These are phyloP conservation scores for Nicotiana otophora DNA, from an alignment of 257 asterid genomes.

Conservation along the genomic window DNA sequence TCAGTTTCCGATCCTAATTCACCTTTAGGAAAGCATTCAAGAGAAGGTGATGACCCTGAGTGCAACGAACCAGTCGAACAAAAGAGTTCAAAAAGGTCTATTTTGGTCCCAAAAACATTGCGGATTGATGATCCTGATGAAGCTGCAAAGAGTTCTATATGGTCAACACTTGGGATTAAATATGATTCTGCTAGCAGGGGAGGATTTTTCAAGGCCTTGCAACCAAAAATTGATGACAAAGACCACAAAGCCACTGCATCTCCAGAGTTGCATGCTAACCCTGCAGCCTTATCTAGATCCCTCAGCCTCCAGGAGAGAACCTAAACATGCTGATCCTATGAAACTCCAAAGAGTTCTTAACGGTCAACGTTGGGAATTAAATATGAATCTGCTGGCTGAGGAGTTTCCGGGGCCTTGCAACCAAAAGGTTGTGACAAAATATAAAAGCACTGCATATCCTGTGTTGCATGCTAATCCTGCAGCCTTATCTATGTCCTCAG, in stretches of 20 bases:
- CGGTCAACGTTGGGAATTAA: constrained; percentile 69
- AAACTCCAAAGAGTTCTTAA: constrained; percentile 65
- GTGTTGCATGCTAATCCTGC: constrained; percentile 68
- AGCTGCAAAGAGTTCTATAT: constrained; percentile 83
- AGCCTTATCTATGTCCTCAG: constrained; percentile 23
- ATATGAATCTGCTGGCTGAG: constrained; percentile 30
- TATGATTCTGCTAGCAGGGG: constrained; percentile 36
- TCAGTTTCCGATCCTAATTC: constrained; percentile 29
- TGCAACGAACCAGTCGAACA: neutral
- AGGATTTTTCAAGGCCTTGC: constrained; percentile 60
- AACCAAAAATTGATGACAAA: constrained; percentile 38
- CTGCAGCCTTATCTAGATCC: constrained; percentile 81
- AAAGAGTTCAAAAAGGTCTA: constrained; percentile 30
- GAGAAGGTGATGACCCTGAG: constrained; percentile 46
- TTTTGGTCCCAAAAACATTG: constrained; percentile 67
- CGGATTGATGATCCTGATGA: constrained; percentile 83
- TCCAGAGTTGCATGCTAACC: constrained; percentile 54
- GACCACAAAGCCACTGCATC: constrained; percentile 18
- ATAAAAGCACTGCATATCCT: constrained; percentile 14
- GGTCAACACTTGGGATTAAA: constrained; percentile 80
- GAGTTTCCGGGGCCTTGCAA: constrained; percentile 55
- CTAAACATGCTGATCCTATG: constrained; percentile 50
- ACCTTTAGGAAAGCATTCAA: constrained; percentile 64
- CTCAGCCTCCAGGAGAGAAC: constrained; percentile 51
- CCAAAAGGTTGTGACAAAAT: constrained; percentile 23